Evolutionary conservation across 129 eudicot species (phyloP), one percentile per base, ranked within the genome.

Genomic region (Helichrysum umbraculigerum): DNA sequence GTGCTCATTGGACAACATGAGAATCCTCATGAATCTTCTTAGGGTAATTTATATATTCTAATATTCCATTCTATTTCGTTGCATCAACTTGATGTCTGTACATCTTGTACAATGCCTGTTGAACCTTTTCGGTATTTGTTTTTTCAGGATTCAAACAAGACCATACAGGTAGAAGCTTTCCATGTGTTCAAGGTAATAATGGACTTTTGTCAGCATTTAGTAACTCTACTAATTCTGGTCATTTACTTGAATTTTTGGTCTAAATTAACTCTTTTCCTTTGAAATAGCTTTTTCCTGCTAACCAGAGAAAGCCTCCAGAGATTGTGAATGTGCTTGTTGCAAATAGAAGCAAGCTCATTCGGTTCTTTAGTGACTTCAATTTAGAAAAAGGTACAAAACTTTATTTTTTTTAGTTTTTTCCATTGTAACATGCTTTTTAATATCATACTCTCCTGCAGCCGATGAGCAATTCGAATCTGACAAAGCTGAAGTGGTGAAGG

Each of bases 11-110:
- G 97, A 87, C 79, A 94, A 94, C 73, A 82, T 94, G 87, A 91
- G 96, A 85, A 86, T 87, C 70, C 90, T 91, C 68, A 94, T 94
- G 98, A 94, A 94, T 85, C 96, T 94, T 83, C 93, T 94, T 47
- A 80, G 97, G 80, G 98, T 93, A 93, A 20, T 15, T 56, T 15
- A 7, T 19, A 22, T 64, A 17, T 59, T 66, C n/a, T n/a, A n/a
- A n/a, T n/a, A n/a, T n/a, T n/a, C n/a, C n/a, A n/a, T n/a, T n/a
- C 3, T 56, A 35, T 60, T 50, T 7, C 6, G 6, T 56, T 39
- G 35, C 34, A 63, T 21, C 39, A 78, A 69, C 33, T 11, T 33
- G 0, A 61, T 5, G 8, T 73, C 37, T 59, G 50, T 73, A 57
- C 19, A 42, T 6, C 10, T 66, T 57, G 44, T 42, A 19, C 22